Base-by-base conservation (phyloP, 2,329 filamentous ascomycete genomes). In the Alternaria burnsii region DNA sequence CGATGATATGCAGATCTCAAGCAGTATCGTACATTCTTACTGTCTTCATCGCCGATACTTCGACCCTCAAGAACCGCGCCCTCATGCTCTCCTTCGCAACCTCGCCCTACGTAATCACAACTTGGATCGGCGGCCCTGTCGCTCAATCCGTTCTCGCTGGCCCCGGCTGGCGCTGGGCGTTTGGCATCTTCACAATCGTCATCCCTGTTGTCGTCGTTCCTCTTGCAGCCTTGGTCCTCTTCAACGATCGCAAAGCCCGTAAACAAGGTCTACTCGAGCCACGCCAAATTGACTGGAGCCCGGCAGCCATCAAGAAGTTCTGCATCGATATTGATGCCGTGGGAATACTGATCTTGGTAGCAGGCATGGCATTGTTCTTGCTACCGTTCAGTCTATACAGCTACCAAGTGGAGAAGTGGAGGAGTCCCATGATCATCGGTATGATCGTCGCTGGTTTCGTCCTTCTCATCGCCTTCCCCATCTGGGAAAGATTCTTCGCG, bases 1-100 rank as follows among this genome's bases (percentile, higher is more conserved):
- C 28, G 3, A 32, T 14, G 1, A 20, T 16, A 32, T 18, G 4
- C n/a, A 38, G 44, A 10, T 47, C 44, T 16, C 44, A 47, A 47
- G 12, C 18, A 48, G 66, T 69, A 1, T 63, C 58, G 6, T 90
- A 89, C 68, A 83, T 84, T 32, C 79, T 90, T 11, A 84, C 84
- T 58, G 84, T 91, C 22, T 87, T 91, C 66, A 86, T 90, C 55
- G 87, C 88, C 24, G 89, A 91, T 66, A 89, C 87, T 1, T 88
- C 88, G 1, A 83, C 82, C 18, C 79, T 91, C 34, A 82, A 84
- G 55, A 89, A 90, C 66, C 82, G 89, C 73, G 86, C 85, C 2
- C 80, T 91, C 43, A 84, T 88, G 70, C 85, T 87, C 38, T 87
- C 88, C 5, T 83, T 89, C 52, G 83, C 86, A 3, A 83, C 83